Evolutionary conservation across 1,139 yeast genomes (phyloP), one percentile per base, ranked within the genome.

Genomic region (Saccharomyces hybrid): DNA sequence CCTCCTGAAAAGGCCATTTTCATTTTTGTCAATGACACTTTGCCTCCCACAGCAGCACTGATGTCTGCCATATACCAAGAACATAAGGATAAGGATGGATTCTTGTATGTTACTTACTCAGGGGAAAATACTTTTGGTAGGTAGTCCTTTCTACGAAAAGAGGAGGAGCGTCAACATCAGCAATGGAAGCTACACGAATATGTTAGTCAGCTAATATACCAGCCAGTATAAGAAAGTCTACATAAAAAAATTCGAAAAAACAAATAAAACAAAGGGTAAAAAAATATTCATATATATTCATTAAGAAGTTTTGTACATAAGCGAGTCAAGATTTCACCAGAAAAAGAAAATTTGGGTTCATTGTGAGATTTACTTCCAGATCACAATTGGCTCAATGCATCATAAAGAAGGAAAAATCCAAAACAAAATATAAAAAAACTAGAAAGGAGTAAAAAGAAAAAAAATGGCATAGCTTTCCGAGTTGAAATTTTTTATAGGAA

Each of bases 1-100:
- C 96, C 97, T 49, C 88, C 97, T 47, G 99, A 93, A 73, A 91
- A 93, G 84, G 99, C 99, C 49, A 91, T 93, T 62, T 93, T 93
- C 73, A 90, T 93, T 63, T 93, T 93, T 73, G 96, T 93, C 59
- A 91, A 93, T 70, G 99, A 93, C 70, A 91, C 93, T 57, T 80
- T 93, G 64, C 99, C 99, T 25, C 98, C 98, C 50, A 93, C 99
- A 2, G 97, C 98, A 23, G 96, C 98, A 28, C 81, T 93, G 65
- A 90, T 93, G 91, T 86, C 96, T 64, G 81, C 93, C 29, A 87
- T 93, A 60, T 93, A 93, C 69, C 96, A 90, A 66, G 97, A 93
- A 73, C 97, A 93, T 73, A 90, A 90, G 75, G 99, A 93, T 70
- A 91, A 91, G 68, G 99, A 93, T 70, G 99, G 99, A 44, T 93